Evolutionary conservation across 306 rosid genomes (phyloP).

Genomic region (Argentina anserina): DNA sequence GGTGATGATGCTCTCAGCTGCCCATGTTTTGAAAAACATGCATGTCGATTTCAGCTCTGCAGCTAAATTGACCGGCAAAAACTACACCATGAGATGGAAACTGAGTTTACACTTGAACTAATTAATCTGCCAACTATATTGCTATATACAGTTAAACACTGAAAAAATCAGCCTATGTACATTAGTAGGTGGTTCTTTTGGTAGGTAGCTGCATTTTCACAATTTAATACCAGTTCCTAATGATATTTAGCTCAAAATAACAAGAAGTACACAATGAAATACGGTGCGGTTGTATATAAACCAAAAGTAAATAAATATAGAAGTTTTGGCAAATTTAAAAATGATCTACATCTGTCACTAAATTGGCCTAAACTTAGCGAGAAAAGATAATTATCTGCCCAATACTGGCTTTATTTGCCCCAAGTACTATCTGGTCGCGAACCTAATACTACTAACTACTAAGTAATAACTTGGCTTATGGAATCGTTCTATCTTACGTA

Average conservation of each 20-base stretch:
- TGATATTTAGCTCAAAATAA: not conserved
- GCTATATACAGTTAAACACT: not conserved
- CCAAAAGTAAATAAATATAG: not conserved
- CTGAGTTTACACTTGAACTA: not conserved
- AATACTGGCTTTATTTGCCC: not conserved
- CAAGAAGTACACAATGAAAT: not conserved
- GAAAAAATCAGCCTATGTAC: not conserved
- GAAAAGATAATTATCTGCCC: not conserved
- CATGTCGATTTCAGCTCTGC: not conserved
- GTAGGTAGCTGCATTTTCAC: not conserved
- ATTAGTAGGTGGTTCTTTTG: not conserved
- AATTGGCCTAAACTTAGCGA: not conserved
- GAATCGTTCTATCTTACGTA: too few relatives aligned
- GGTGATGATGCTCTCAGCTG: constrained; percentile 15
- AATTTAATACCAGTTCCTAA: not conserved
- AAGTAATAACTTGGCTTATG: not conserved
- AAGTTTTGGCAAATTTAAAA: not conserved
- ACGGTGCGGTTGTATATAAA: not conserved
- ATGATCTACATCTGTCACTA: not conserved
- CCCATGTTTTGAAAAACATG: not conserved
- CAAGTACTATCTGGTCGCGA: not conserved
- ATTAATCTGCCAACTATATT: not conserved
- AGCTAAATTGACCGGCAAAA: not conserved
- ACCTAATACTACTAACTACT: constrained; percentile 4
- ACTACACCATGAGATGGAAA: not conserved